phyloP scores from a whole-genome alignment of 2,329 filamentous ascomycete genomes.

The Fusarium dimerum region DNA sequence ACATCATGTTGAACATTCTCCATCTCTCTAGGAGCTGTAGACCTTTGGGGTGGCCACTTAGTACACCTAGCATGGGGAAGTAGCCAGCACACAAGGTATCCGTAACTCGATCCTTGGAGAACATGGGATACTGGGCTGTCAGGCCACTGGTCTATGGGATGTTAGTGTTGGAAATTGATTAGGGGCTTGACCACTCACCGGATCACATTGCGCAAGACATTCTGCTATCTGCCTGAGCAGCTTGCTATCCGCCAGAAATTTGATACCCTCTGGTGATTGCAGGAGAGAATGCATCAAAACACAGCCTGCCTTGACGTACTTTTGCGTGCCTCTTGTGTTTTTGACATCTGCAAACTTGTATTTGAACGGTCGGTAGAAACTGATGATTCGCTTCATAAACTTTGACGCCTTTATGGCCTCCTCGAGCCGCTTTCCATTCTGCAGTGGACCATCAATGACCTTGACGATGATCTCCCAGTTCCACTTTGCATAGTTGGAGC shows the following conservation, averaged over 20 bases:
- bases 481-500: constrained; percentile 93
- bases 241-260: constrained; percentile 89
- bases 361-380: constrained; percentile 96
- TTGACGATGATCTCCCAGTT: constrained; percentile 93
- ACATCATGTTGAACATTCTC: constrained; percentile 99
- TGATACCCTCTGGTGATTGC: constrained; percentile 80
- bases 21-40: constrained; percentile 90
- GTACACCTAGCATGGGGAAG: constrained; percentile 85
- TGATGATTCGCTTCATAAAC: constrained; percentile 91
- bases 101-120: constrained; percentile 79
- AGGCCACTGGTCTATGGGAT: constrained; percentile 61
- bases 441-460: constrained; percentile 88
- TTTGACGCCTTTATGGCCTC: constrained; percentile 95
- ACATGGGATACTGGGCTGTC: constrained; percentile 84
- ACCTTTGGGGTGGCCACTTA: constrained; percentile 81
- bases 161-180: constrained; percentile 20
- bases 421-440: constrained; percentile 87
- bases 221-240: constrained; percentile 91
- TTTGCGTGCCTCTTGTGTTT: constrained; percentile 90
- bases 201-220: constrained; percentile 92
- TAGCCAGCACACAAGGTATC: constrained; percentile 92
- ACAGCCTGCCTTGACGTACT: constrained; percentile 89
- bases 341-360: constrained; percentile 89
- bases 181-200: constrained; percentile 51
- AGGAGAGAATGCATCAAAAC: constrained; percentile 83